Evolutionary conservation across 345 rosid genomes (phyloP).

Genomic region (Lumnitzera littorea): DNA sequence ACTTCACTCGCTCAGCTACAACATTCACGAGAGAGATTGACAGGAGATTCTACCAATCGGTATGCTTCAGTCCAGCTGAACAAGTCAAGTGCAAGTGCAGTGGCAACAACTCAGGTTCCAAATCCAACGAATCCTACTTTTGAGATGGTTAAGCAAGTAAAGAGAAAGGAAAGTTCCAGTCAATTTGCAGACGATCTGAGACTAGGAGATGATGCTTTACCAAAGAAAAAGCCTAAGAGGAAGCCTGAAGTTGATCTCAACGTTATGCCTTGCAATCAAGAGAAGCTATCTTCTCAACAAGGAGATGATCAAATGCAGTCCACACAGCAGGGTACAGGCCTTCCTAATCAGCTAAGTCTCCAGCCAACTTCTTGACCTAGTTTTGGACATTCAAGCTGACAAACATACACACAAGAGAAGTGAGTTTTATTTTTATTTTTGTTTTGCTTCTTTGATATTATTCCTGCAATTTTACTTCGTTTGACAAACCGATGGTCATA

Average conservation of each 20-base stretch:
- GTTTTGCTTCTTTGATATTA: too few species aligned
- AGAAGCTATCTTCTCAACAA: constrained; percentile 16
- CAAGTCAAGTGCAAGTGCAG: constrained; percentile 26
- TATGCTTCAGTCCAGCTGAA: constrained; percentile 28
- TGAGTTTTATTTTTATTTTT: too few species aligned
- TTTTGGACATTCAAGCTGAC: constrained; percentile 43
- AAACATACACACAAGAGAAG: not conserved
- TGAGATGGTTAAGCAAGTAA: constrained; percentile 51
- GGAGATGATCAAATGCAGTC: constrained; percentile 26
- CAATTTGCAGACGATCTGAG: constrained; percentile 41
- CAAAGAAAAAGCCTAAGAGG: constrained; percentile 50
- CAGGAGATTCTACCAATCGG: constrained; percentile 21
- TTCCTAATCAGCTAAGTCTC: constrained; percentile 26
- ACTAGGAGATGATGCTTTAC: constrained; percentile 23
- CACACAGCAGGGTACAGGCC: constrained; percentile 17
- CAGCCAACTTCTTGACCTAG: constrained; percentile 28
- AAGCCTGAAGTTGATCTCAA: constrained; percentile 44
- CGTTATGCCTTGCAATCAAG: constrained; percentile 25
- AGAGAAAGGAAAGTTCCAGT: constrained; percentile 38
- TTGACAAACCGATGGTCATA: too few species aligned
- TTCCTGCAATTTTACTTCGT: too few species aligned
- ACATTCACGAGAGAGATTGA: constrained; percentile 27
- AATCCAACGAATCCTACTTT: constrained; percentile 26
- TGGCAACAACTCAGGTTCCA: constrained; percentile 21
- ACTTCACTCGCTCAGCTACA: constrained; percentile 25